Conservation (phyloP, 768 basidiomycete species). For the Collybia sp. region DNA sequence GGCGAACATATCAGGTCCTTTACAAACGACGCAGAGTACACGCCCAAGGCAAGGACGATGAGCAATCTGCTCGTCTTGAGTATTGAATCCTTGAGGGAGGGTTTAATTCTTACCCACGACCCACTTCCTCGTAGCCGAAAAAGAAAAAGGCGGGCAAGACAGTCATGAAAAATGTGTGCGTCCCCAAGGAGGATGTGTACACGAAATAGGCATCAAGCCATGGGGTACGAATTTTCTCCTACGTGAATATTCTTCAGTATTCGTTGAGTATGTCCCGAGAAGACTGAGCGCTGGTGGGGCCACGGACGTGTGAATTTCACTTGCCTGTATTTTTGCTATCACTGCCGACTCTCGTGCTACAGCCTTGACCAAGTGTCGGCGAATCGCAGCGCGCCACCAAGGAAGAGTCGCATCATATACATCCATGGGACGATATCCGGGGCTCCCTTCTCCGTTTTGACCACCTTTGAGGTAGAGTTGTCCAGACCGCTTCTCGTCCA, state of each 20-base stretch:
- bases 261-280: constrained; percentile 3
- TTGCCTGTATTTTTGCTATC: constrained; percentile 67
- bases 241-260: neutral
- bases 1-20: constrained; percentile 92
- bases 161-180: constrained; percentile 93
- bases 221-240: constrained; percentile 55
- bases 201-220: constrained; percentile 81
- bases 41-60: constrained; percentile 69
- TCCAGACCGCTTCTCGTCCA: neutral
- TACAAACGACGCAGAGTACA: constrained; percentile 81
- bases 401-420: constrained; percentile 63
- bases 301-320: constrained; percentile 5
- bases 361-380: constrained; percentile 44
- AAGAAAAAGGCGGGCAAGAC: constrained; percentile 84
- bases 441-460: constrained; percentile 8
- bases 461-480: neutral
- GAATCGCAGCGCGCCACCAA: constrained; percentile 60
- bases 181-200: constrained; percentile 74
- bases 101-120: constrained; percentile 54
- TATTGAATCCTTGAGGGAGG: constrained; percentile 4
- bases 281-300: neutral
- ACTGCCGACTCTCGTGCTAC: constrained; percentile 57
- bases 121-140: constrained; percentile 73
- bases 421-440: constrained; percentile 34
- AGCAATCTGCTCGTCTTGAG: constrained; percentile 45